Conservation (phyloP, 2,329 filamentous ascomycete genomes). For the Cladosporium sp. region DNA sequence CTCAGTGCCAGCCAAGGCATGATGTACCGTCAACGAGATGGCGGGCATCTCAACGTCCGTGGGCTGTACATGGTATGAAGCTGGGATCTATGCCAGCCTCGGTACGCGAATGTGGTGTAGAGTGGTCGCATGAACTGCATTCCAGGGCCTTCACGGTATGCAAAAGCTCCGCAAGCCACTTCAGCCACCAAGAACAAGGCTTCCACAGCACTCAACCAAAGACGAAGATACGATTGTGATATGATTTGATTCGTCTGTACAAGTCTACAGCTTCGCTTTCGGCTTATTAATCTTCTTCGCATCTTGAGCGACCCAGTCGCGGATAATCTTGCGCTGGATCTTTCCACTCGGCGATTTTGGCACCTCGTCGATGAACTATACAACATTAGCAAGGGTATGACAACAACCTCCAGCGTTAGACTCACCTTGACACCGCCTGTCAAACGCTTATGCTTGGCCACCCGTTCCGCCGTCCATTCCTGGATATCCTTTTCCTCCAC, state of each 20-base stretch:
- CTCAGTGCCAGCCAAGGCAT: not conserved
- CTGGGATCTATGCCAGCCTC: slow-evolving; percentile 15
- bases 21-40: not conserved
- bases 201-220: too few relatives aligned
- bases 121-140: slow-evolving; percentile 22
- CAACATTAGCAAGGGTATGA: not conserved
- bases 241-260: not conserved
- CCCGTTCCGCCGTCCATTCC: slow-evolving; percentile 40
- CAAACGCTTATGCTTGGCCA: slow-evolving; percentile 45
- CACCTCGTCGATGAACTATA: slow-evolving; percentile 42
- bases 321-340: slow-evolving; percentile 43
- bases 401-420: not conserved
- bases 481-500: slow-evolving; percentile 40
- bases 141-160: slow-evolving; percentile 6
- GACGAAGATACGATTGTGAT: not conserved
- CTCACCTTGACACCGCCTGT: slow-evolving; percentile 37
- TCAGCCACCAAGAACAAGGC: not conserved
- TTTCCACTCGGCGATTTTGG: slow-evolving; percentile 47
- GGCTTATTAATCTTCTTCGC: slow-evolving; percentile 31
- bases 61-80: not conserved
- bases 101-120: slow-evolving; percentile 11
- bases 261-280: slow-evolving; percentile 23
- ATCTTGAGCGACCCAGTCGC: slow-evolving; percentile 35
- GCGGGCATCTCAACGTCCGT: not conserved
- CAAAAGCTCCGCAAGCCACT: slow-evolving; percentile 1